phyloP scores from a whole-genome alignment of 2,329 filamentous ascomycete genomes.

The Fusarium poae region DNA sequence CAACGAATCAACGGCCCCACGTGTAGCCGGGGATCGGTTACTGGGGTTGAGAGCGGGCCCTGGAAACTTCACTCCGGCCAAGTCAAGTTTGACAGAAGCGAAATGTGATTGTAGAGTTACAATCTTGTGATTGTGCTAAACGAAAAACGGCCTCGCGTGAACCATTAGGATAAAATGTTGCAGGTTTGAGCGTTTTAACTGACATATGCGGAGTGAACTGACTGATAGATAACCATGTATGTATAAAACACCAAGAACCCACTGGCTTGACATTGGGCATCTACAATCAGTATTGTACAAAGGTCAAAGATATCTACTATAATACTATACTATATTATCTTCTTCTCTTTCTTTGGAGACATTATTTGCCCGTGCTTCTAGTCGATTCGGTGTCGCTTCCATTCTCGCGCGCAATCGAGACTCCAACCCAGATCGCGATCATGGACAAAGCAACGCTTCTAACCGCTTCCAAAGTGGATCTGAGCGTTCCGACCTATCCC shows the following conservation, averaged over 20 bases:
- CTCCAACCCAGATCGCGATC: constrained; percentile 38
- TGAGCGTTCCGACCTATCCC: constrained; percentile 48
- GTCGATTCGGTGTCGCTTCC: constrained; percentile 4
- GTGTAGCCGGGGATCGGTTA: constrained; percentile 39
- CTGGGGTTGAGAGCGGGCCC: constrained; percentile 32
- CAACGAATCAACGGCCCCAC: constrained; percentile 51
- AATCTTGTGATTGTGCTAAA: constrained; percentile 18
- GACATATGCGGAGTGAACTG: constrained; percentile 13
- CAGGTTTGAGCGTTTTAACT: constrained; percentile 7
- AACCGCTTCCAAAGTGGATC: constrained; percentile 55
- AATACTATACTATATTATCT: neutral
- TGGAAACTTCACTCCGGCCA: constrained; percentile 22
- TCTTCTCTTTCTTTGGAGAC: constrained; percentile 2
- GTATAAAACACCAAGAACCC: constrained; percentile 42
- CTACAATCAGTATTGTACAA: constrained; percentile 4
- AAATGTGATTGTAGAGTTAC: constrained; percentile 35
- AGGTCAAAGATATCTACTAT: constrained; percentile 10
- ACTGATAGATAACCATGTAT: constrained; percentile 4
- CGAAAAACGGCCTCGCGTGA: constrained; percentile 27
- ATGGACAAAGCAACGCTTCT: constrained; percentile 57
- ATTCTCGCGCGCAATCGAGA: constrained; percentile 22
- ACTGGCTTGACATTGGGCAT: neutral
- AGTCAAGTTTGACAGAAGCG: constrained; percentile 33
- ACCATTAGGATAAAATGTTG: constrained; percentile 11
- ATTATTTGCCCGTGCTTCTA: constrained; percentile 5